Conservation (phyloP, 345 rosid species). For the Moricandia arvensis region DNA sequence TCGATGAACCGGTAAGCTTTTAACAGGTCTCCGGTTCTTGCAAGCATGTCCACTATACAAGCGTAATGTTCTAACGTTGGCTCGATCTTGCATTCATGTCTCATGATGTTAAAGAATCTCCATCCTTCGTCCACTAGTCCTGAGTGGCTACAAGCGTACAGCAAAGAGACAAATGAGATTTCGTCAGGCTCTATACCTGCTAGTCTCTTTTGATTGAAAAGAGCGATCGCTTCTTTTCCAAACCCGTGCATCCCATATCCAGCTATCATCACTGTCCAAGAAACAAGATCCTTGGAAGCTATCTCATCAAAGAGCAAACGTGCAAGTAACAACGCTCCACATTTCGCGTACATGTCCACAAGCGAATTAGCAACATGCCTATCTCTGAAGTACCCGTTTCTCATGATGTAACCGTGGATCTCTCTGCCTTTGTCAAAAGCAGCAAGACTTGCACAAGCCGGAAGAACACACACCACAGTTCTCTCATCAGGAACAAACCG, state of each 20-base stretch:
- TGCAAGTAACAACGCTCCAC: constrained; percentile 59
- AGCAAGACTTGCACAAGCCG: constrained; percentile 72
- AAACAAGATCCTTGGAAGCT: constrained; percentile 59
- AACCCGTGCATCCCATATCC: constrained; percentile 85
- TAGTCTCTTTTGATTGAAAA: constrained; percentile 51
- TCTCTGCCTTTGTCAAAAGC: constrained; percentile 68
- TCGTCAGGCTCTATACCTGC: constrained; percentile 55
- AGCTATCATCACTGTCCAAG: constrained; percentile 81
- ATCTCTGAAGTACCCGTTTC: constrained; percentile 48
- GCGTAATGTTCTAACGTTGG: constrained; percentile 69
- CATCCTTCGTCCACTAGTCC: constrained; percentile 72
- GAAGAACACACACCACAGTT: constrained; percentile 63
- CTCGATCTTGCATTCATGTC: constrained; percentile 56
- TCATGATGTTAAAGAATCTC: constrained; percentile 68
- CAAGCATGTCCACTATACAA: constrained; percentile 71
- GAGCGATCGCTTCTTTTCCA: constrained; percentile 60
- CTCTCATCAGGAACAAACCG: constrained; percentile 48
- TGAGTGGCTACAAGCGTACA: constrained; percentile 75
- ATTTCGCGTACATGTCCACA: constrained; percentile 67
- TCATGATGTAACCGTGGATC: constrained; percentile 56
- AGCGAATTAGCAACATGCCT: constrained; percentile 61
- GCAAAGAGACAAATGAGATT: constrained; percentile 60
- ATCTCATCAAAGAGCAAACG: constrained; percentile 53
- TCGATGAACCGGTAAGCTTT: constrained; percentile 57
- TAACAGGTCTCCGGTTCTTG: constrained; percentile 52